Evolutionary conservation across 2,329 filamentous ascomycete genomes (phyloP).

Genomic region (Eurotiales sp.): DNA sequence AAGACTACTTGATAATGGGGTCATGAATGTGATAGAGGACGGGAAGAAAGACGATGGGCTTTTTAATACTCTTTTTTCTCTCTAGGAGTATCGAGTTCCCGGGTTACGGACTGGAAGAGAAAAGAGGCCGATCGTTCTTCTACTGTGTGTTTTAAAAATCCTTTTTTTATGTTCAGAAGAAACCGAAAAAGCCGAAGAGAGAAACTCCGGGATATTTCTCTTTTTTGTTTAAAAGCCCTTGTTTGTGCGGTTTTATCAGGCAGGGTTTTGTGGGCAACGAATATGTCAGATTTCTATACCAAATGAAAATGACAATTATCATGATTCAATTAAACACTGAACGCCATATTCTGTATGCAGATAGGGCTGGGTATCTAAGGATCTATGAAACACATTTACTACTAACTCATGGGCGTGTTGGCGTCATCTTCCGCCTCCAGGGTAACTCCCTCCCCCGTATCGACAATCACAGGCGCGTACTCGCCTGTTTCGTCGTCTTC

Average conservation of each 20-base stretch:
- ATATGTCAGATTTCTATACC: slow-evolving; percentile 16
- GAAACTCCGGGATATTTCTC: slow-evolving; percentile 14
- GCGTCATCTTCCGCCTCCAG: slow-evolving; percentile 13
- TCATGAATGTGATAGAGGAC: not conserved
- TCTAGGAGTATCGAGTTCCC: slow-evolving; percentile 12
- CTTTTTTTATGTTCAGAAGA: slow-evolving; percentile 21
- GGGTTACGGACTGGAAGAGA: slow-evolving; percentile 28
- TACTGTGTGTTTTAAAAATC: slow-evolving; percentile 18
- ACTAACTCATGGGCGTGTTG: slow-evolving; percentile 12
- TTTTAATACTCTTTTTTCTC: not conserved
- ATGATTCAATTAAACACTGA: slow-evolving; percentile 11
- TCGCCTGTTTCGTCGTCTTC: slow-evolving; percentile 63
- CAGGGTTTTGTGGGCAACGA: slow-evolving; percentile 16
- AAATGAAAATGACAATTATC: slow-evolving; percentile 16
- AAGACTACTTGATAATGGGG: not conserved
- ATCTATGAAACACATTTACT: not conserved
- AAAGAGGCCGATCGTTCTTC: slow-evolving; percentile 1
- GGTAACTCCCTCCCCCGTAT: slow-evolving; percentile 32
- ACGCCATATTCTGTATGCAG: too few relatives aligned
- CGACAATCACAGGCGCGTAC: slow-evolving; percentile 60
- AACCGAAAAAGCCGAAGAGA: slow-evolving; percentile 9
- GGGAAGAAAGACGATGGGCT: not conserved
- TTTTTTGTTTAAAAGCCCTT: not conserved
- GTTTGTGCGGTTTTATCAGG: slow-evolving; percentile 12
- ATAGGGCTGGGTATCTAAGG: not conserved